Base-by-base conservation (phyloP, 441 rosid genomes). In the Eutrema salsugineum region DNA sequence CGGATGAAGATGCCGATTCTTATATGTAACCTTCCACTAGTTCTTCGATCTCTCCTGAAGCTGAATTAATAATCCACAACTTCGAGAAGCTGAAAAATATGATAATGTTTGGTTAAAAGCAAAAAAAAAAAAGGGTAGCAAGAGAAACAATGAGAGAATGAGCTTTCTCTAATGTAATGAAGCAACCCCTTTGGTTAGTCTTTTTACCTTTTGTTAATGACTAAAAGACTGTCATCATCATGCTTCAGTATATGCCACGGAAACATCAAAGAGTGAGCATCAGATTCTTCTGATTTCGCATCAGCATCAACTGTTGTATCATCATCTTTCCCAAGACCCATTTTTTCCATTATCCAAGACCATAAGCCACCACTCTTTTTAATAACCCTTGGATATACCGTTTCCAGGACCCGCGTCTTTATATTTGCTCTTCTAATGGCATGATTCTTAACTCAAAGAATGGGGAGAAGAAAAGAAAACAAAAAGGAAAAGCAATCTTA, bases 351-450 rank as follows among this genome's bases (percentile, higher is more conserved):
- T 65, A 93, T 79, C 98, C 95, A 86, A 70, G 86, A 76, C 99
- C 94, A 93, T 53, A 89, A 2, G 42, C 83, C 81, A 63, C 54
- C 73, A 43, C 44, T 79, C 78, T 82, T 82, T 76, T 70, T 75
- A 50, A 81, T 74, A 66, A 75, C 80, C 60, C 69, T 76, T 16
- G 98, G 97, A 83, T 87, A 86, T 77, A 95, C 80, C 48, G 99
- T 95, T 81, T 95, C 97, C 46, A 95, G 68, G 79, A 89, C 84
- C 83, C 99, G 89, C 46, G 71, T 84, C 68, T 79, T 81, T 83
- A 93, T 50, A 80, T 89, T 89, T 77, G 98, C 98, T 83, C 84
- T 93, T 83, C 98, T 85, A 79, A 93, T 88, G 59, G 95, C 99
- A 78, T 93, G 91, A 78, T 95, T 95, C 98, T 95, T 67, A 55